These are phyloP conservation scores for Venturia asperata DNA, from an alignment of 2,329 filamentous ascomycete species.

Conservation along the genomic window DNA sequence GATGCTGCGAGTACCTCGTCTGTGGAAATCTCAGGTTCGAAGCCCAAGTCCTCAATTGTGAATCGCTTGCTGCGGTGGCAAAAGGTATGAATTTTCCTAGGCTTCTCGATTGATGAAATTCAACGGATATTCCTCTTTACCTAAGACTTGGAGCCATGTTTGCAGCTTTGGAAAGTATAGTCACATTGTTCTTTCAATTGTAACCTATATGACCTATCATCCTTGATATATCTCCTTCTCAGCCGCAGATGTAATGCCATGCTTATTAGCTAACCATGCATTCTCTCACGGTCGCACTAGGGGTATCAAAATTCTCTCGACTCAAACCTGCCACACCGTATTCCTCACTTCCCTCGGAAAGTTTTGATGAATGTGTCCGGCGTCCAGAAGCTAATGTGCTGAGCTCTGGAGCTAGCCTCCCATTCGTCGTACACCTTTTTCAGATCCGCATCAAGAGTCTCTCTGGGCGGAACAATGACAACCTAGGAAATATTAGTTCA, in stretches of 20 bases:
- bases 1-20: not conserved
- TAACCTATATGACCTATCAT: no score
- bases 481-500: not conserved
- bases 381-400: conserved; percentile 1
- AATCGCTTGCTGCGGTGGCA: conserved; percentile 3
- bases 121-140: no score
- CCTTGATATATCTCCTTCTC: no score
- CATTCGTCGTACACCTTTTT: conserved; percentile 5
- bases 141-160: no score
- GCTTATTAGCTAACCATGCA: not conserved
- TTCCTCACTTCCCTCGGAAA: not conserved
- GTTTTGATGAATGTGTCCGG: not conserved
- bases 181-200: no score
- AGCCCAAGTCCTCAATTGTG: not conserved
- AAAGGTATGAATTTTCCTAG: not conserved
- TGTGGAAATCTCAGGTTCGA: not conserved
- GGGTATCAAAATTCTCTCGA: not conserved
- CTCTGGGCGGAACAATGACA: not conserved
- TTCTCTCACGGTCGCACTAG: not conserved
- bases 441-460: not conserved
- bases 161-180: no score
- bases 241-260: no score
- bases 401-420: conserved; percentile 8
- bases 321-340: not conserved
- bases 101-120: no score